Evolutionary conservation across 2,329 filamentous ascomycete species (phyloP).

Genomic region (Sclerotinia glacialis): DNA sequence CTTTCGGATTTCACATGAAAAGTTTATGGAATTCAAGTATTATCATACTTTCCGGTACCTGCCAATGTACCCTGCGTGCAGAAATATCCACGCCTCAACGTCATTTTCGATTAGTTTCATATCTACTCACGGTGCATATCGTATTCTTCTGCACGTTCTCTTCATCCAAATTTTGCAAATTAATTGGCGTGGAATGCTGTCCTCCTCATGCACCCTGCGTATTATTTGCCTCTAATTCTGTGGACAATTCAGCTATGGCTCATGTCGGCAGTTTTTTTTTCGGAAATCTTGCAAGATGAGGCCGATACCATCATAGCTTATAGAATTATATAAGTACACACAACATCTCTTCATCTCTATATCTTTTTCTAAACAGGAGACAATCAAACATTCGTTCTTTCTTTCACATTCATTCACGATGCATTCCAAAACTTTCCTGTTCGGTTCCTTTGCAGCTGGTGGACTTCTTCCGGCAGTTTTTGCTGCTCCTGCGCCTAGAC

Average conservation of each 20-base stretch:
- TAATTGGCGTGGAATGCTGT: neutral
- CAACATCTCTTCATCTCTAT: neutral
- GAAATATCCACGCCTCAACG: neutral
- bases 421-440: constrained; percentile 2
- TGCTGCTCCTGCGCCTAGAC: constrained; percentile 24
- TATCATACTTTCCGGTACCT: neutral
- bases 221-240: neutral
- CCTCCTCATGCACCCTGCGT: neutral
- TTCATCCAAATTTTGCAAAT: neutral
- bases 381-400: neutral
- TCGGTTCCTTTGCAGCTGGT: constrained; percentile 21
- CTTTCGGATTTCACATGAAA: neutral
- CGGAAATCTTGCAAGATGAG: neutral
- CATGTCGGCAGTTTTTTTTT: neutral
- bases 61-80: neutral
- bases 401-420: neutral
- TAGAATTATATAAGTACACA: neutral
- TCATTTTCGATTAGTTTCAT: neutral
- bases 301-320: neutral
- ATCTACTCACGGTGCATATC: neutral
- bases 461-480: constrained; percentile 24
- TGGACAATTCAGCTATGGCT: neutral
- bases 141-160: neutral
- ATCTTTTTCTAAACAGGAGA: neutral
- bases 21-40: neutral